Percentiles rank a stretch among this genome's conserved stretches.
Evolutionary conservation across 139 green algal species (phyloP).

Genomic region (Marvania coccoides): DNA sequence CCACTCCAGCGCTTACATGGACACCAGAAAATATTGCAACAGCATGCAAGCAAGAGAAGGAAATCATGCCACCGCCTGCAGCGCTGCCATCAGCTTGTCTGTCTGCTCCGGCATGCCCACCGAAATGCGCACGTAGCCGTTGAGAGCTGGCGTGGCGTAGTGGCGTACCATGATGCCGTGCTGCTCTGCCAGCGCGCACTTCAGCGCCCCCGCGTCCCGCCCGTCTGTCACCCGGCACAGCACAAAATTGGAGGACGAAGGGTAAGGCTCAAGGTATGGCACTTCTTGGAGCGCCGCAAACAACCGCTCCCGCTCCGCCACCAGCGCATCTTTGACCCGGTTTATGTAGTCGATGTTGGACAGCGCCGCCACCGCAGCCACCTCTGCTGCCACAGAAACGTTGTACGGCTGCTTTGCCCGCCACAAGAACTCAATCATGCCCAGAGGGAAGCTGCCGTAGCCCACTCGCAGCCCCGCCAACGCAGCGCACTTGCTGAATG

Average conservation of each 20-base stretch:
- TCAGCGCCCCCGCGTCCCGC: conserved; percentile 66
- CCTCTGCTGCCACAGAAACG: conserved; percentile 88
- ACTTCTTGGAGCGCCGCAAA: conserved; percentile 52
- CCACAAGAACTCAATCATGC: conserved; percentile 88
- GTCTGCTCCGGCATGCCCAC: conserved; percentile 95
- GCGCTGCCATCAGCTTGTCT: conserved; percentile 66
- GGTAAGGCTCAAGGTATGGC: conserved; percentile 84
- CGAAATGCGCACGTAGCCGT: conserved; percentile 84
- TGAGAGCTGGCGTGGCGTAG: conserved; percentile 87
- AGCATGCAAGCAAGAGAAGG: neutral
- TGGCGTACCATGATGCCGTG: conserved; percentile 83
- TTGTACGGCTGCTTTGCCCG: conserved; percentile 99
- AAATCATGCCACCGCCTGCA: conserved; percentile 21
- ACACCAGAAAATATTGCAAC: no score
- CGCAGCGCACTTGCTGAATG: conserved; percentile 92
- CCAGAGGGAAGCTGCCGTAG: conserved; percentile 58
- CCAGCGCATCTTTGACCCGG: conserved; percentile 68
- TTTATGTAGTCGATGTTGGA: conserved; percentile 65
- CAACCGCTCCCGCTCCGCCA: conserved; percentile 75
- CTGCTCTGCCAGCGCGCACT: conserved; percentile 68
- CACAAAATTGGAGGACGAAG: conserved; percentile 93
- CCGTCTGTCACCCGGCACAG: conserved; percentile 67
- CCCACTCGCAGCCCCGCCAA: conserved; percentile 62
- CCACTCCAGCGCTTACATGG: no score
- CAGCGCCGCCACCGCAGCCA: conserved; percentile 72